Conservation (phyloP, 208 protist genomes). For the Wallacemonas sp. region DNA sequence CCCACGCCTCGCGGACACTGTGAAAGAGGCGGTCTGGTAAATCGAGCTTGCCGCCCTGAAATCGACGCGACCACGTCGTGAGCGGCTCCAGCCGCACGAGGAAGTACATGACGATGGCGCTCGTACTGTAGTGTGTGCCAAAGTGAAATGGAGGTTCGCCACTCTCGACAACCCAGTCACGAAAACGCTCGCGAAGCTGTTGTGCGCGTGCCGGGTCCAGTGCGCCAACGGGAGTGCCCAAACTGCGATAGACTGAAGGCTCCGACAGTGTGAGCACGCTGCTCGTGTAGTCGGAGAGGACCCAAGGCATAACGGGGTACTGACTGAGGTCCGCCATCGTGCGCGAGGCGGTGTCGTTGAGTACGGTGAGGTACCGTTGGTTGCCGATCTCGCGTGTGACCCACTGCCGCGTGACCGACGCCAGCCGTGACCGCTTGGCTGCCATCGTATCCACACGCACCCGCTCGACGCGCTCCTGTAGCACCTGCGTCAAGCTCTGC, state of each 20-base stretch:
- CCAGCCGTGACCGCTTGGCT: conserved; percentile 39
- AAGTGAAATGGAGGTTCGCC: conserved; percentile 94
- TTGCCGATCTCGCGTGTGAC: conserved; percentile 83
- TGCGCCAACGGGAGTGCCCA: conserved; percentile 95
- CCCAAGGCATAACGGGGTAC: conserved; percentile 96
- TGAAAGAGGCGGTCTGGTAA: conserved; percentile 95
- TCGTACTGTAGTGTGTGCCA: conserved; percentile 97
- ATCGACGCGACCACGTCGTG: conserved; percentile 76
- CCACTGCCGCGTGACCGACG: conserved; percentile 65
- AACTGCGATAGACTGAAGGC: conserved; percentile 80
- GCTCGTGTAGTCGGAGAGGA: conserved; percentile 82
- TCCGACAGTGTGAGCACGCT: conserved; percentile 74
- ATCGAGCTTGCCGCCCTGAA: conserved; percentile 91
- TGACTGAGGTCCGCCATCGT: conserved; percentile 91
- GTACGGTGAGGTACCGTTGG: conserved; percentile 85
- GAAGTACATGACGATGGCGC: conserved; percentile 95
- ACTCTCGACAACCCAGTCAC: conserved; percentile 68
- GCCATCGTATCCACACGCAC: conserved; percentile 37
- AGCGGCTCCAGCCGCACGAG: conserved; percentile 97
- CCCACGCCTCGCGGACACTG: conserved; percentile 91
- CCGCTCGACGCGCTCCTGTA: conserved; percentile 31
- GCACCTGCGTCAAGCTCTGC: conserved; percentile 32
- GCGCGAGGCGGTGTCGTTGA: conserved; percentile 91
- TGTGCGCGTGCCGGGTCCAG: conserved; percentile 65
- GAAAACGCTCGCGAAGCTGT: conserved; percentile 75